Percentiles rank a stretch among this genome's conserved stretches.
phyloP scores from a whole-genome alignment of 345 rosid genomes.

The Eucalyptus dawsonii region DNA sequence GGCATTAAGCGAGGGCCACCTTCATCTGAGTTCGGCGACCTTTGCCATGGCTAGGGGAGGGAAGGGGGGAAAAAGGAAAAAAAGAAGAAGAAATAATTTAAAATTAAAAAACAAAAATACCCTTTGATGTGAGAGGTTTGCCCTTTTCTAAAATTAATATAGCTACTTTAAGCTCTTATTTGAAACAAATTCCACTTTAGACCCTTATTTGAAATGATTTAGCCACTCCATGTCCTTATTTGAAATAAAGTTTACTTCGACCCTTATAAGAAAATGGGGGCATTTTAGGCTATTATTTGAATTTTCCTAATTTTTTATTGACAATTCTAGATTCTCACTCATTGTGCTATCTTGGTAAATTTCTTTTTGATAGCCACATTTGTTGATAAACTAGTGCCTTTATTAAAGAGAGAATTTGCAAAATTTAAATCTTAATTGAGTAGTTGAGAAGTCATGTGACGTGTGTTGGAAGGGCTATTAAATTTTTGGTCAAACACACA shows the following conservation, averaged over 20 bases:
- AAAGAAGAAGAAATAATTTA: too few species aligned
- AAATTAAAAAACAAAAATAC: background rate
- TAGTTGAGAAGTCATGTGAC: background rate
- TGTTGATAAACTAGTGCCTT: background rate
- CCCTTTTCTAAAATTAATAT: background rate
- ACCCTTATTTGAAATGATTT: fast-evolving
- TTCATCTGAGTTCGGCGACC: fast-evolving
- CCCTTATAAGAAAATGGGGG: too few species aligned
- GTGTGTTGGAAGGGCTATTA: background rate
- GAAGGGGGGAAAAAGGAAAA: fast-evolving
- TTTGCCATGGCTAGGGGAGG: background rate
- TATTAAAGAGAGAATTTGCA: background rate
- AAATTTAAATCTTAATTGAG: background rate
- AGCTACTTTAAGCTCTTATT: fast-evolving
- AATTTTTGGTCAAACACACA: background rate
- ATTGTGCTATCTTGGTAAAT: background rate
- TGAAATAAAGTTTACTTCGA: too few species aligned
- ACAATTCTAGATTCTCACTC: background rate
- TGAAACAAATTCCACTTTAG: too few species aligned
- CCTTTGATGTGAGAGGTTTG: background rate
- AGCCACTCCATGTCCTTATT: background rate
- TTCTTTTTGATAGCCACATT: background rate
- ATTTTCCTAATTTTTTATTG: background rate
- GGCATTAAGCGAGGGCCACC: fast-evolving
- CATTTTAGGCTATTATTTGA: background rate